A percentile compares a stretch with the other conserved stretches of the same genome.
These are phyloP conservation scores for Saraca asoca DNA, from an alignment of 331 rosid species.

Conservation along the genomic window DNA sequence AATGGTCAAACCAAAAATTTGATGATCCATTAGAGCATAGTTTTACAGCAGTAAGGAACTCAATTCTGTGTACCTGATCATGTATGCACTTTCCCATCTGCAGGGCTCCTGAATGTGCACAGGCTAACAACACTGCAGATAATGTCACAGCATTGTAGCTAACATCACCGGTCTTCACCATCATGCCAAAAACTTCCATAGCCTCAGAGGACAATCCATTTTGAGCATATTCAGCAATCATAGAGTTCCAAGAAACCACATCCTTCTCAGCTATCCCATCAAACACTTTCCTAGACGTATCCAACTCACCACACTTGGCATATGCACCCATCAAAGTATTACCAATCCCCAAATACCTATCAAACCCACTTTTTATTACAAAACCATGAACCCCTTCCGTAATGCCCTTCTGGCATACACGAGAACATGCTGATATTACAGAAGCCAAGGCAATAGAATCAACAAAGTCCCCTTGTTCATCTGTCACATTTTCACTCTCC, in stretches of 20 bases:
- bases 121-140: slow-evolving; percentile 71
- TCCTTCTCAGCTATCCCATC: slow-evolving; percentile 72
- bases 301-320: slow-evolving; percentile 70
- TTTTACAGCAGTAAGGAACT: slow-evolving; percentile 3
- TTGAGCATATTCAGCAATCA: slow-evolving; percentile 75
- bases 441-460: slow-evolving; percentile 69
- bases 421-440: slow-evolving; percentile 73
- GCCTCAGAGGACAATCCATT: slow-evolving; percentile 76
- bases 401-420: slow-evolving; percentile 46
- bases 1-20: not conserved
- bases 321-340: slow-evolving; percentile 89
- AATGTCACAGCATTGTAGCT: slow-evolving; percentile 60
- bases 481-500: slow-evolving; percentile 38
- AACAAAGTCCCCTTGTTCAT: slow-evolving; percentile 37
- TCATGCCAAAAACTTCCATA: slow-evolving; percentile 55
- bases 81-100: slow-evolving; percentile 78
- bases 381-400: slow-evolving; percentile 69
- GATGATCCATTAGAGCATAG: slow-evolving; percentile 23
- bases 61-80: slow-evolving; percentile 56
- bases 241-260: slow-evolving; percentile 80
- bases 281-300: slow-evolving; percentile 67
- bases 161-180: slow-evolving; percentile 48
- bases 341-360: slow-evolving; percentile 52
- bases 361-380: slow-evolving; percentile 70
- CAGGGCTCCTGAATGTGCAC: slow-evolving; percentile 73